phyloP scores from a whole-genome alignment of 768 basidiomycete genomes.

The Suillus variegatus region DNA sequence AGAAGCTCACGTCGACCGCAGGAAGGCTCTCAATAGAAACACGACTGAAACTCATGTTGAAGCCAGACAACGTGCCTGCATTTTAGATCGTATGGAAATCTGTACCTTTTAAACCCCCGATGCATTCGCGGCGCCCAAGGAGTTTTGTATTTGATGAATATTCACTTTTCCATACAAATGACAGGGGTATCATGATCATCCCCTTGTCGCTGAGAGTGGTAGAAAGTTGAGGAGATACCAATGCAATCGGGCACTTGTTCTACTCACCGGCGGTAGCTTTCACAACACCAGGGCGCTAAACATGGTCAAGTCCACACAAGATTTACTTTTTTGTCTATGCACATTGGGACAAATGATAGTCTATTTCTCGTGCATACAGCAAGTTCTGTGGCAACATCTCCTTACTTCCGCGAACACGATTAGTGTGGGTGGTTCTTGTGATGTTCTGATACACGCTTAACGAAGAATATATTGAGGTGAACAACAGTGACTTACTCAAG shows the following conservation, averaged over 20 bases:
- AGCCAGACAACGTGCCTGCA: slow-evolving; percentile 1
- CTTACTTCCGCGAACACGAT: slow-evolving; percentile 15
- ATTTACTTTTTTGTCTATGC: not conserved
- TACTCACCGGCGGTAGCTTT: not conserved
- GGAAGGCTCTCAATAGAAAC: slow-evolving; percentile 3
- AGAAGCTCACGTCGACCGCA: not conserved
- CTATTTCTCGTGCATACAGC: slow-evolving; percentile 21
- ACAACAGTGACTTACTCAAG: slow-evolving; percentile 59
- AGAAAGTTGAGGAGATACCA: not conserved
- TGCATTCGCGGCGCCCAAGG: not conserved
- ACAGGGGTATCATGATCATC: not conserved
- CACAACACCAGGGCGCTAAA: not conserved
- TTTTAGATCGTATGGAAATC: not conserved
- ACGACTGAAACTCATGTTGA: slow-evolving; percentile 8
- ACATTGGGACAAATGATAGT: slow-evolving; percentile 7
- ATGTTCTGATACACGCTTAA: slow-evolving; percentile 58
- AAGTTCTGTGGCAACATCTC: slow-evolving; percentile 13
- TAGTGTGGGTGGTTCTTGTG: slow-evolving; percentile 92
- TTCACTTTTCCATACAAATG: not conserved
- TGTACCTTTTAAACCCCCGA: not conserved
- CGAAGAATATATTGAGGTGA: not conserved
- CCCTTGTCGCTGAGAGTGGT: not conserved
- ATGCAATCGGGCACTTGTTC: not conserved
- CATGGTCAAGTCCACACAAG: not conserved
- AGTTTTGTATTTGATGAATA: not conserved